A percentile compares a stretch with the other conserved stretches of the same genome.
Evolutionary conservation across 2,329 filamentous ascomycete genomes (phyloP).

Genomic region (Phyllosticta citrichinensis): DNA sequence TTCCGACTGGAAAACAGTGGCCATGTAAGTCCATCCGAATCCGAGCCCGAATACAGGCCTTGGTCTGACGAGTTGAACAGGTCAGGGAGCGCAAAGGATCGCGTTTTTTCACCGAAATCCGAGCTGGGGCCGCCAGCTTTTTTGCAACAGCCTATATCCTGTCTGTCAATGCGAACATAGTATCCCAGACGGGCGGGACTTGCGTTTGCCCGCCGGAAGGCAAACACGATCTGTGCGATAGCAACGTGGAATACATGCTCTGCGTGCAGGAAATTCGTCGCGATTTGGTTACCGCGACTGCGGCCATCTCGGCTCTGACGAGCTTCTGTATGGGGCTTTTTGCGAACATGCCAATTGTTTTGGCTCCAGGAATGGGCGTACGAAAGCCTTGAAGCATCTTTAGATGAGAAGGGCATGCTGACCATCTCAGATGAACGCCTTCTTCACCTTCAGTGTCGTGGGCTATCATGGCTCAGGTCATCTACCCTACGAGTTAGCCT

Average conservation of each 20-base stretch:
- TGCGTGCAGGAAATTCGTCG: constrained; percentile 56
- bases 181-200: constrained; percentile 62
- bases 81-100: constrained; percentile 62
- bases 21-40: constrained; percentile 50
- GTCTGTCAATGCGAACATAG: constrained; percentile 57
- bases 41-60: constrained; percentile 9
- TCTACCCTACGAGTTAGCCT: constrained; percentile 63
- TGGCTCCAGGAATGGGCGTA: constrained; percentile 63
- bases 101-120: constrained; percentile 72
- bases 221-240: constrained; percentile 42
- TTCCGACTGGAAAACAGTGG: constrained; percentile 76
- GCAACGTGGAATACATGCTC: constrained; percentile 50
- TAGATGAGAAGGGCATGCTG: constrained; percentile 1
- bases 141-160: constrained; percentile 50
- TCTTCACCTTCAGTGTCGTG: constrained; percentile 75
- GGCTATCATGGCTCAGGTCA: constrained; percentile 64
- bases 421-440: constrained; percentile 56
- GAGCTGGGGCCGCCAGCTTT: constrained; percentile 66
- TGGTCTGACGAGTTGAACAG: constrained; percentile 29
- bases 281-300: constrained; percentile 75
- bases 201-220: constrained; percentile 55
- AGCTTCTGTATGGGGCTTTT: constrained; percentile 78
- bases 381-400: neutral
- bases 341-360: constrained; percentile 67
- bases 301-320: constrained; percentile 68